These are phyloP conservation scores for Pythium plurisporium DNA, from an alignment of 352 stramenopile species.

Conservation along the genomic window DNA sequence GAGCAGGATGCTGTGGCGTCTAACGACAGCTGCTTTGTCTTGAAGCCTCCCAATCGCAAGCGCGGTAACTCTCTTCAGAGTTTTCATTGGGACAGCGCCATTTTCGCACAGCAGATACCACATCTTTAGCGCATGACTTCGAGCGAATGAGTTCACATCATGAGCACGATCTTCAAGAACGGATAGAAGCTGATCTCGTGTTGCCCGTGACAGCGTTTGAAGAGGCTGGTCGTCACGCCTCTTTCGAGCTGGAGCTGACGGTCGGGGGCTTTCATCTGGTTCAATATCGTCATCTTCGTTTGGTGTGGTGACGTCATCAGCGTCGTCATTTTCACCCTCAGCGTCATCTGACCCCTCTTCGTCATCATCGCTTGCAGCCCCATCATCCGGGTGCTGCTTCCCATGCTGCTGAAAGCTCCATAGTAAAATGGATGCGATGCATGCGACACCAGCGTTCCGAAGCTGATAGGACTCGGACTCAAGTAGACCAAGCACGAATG, in stretches of 20 bases:
- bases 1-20: slow-evolving; percentile 84
- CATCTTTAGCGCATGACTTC: slow-evolving; percentile 89
- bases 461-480: slow-evolving; percentile 77
- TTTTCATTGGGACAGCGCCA: slow-evolving; percentile 83
- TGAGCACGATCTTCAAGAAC: slow-evolving; percentile 88
- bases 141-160: slow-evolving; percentile 92
- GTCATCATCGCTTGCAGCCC: slow-evolving; percentile 15
- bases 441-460: slow-evolving; percentile 70
- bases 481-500: slow-evolving; percentile 67
- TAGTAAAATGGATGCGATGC: slow-evolving; percentile 66
- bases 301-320: slow-evolving; percentile 15
- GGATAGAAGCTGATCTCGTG: slow-evolving; percentile 73
- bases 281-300: slow-evolving; percentile 12
- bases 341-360: slow-evolving; percentile 2
- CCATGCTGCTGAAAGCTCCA: slow-evolving; percentile 68
- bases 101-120: slow-evolving; percentile 83
- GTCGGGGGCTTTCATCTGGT: not conserved
- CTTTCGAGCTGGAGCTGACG: not conserved
- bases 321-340: slow-evolving; percentile 7
- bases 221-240: slow-evolving; percentile 1
- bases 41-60: slow-evolving; percentile 86
- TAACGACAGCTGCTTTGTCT: slow-evolving; percentile 92
- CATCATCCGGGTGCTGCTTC: slow-evolving; percentile 19
- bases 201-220: slow-evolving; percentile 54
- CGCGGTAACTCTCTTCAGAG: slow-evolving; percentile 71